Evolutionary conservation across 805 yeast species (phyloP).

Genomic region (Wickerhamomyces strasburgensis): DNA sequence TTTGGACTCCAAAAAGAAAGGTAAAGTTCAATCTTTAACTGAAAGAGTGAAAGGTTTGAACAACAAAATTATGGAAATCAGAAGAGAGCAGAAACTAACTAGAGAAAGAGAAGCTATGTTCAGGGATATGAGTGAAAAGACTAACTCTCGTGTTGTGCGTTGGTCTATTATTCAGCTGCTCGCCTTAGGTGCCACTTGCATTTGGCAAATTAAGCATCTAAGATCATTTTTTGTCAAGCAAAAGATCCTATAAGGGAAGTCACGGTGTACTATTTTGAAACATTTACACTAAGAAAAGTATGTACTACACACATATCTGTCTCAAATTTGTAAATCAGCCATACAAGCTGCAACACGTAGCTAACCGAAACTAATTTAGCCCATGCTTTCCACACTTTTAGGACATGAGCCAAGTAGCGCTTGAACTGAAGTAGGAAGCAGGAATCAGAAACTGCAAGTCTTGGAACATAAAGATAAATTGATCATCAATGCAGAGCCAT

Average conservation of each 20-base stretch:
- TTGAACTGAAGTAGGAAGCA: too few species aligned
- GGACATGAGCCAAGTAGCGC: too few species aligned
- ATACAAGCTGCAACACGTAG: too few species aligned
- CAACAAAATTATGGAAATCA: conserved; percentile 53
- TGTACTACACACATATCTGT: too few species aligned
- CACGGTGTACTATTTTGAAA: background rate
- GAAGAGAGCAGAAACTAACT: conserved; percentile 60
- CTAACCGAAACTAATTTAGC: too few species aligned
- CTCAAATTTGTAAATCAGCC: too few species aligned
- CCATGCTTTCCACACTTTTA: too few species aligned
- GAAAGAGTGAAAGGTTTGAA: conserved; percentile 51
- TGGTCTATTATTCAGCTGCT: conserved; percentile 68
- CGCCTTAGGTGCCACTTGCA: conserved; percentile 62
- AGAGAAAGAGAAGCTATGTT: conserved; percentile 72
- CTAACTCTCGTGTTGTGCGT: conserved; percentile 63
- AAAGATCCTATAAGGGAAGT: conserved; percentile 34
- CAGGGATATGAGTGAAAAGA: conserved; percentile 67
- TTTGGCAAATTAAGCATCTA: conserved; percentile 70
- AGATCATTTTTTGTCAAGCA: conserved; percentile 76
- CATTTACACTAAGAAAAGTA: too few species aligned
- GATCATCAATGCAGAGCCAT: too few species aligned
- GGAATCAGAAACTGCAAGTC: too few species aligned
- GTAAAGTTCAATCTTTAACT: conserved; percentile 51
- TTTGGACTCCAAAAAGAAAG: conserved; percentile 64
- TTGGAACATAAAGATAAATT: too few species aligned